These are phyloP conservation scores for Tricharina praecox DNA, from an alignment of 495 filamentous ascomycete genomes.

Conservation along the genomic window DNA sequence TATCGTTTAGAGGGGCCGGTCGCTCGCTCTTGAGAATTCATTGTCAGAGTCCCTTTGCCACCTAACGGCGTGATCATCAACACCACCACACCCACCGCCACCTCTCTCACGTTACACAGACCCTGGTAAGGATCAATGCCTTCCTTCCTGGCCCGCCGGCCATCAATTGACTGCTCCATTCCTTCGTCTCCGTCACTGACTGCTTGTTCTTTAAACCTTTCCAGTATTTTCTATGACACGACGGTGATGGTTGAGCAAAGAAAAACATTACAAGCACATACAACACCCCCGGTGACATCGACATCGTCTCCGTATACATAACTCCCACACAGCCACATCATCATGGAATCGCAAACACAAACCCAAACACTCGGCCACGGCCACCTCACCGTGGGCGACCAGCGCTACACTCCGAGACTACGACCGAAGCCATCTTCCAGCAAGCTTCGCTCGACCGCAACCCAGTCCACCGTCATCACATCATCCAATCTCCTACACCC, in stretches of 20 bases:
- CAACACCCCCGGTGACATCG: slow-evolving; percentile 2
- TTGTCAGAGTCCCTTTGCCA: too few relatives aligned
- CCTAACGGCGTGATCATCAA: too few relatives aligned
- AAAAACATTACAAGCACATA: slow-evolving; percentile 2
- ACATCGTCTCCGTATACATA: too few relatives aligned
- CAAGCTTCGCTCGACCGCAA: slow-evolving; percentile 2
- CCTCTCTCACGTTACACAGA: too few relatives aligned
- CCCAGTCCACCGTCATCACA: not conserved
- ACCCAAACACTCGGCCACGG: not conserved
- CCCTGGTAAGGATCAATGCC: too few relatives aligned
- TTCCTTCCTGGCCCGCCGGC: too few relatives aligned
- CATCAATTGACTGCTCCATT: too few relatives aligned
- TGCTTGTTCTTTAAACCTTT: not conserved
- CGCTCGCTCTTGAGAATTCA: not conserved
- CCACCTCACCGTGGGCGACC: not conserved
- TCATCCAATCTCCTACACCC: slow-evolving; percentile 1
- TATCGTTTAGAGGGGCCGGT: not conserved
- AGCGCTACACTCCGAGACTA: not conserved
- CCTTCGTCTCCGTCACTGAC: too few relatives aligned
- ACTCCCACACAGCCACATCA: not conserved
- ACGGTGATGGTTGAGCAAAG: slow-evolving; percentile 5
- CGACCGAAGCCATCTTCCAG: slow-evolving; percentile 7
- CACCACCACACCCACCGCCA: too few relatives aligned
- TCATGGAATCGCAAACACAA: not conserved
- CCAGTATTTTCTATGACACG: not conserved